Evolutionary conservation across 192 early-diverging fungal genomes (phyloP).

Genomic region (Backusella westeae): DNA sequence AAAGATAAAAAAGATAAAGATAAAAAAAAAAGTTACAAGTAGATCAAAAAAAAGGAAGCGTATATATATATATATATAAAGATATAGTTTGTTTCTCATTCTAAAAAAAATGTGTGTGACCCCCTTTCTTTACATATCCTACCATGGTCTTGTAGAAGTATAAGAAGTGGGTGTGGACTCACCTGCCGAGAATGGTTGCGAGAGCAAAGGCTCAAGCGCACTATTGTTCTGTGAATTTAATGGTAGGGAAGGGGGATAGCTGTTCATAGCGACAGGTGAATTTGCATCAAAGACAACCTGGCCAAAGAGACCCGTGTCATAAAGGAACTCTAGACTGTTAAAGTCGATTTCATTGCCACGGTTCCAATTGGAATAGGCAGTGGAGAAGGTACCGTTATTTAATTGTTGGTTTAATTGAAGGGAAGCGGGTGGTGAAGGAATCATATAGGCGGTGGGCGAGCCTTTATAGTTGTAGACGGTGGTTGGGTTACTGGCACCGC

Average conservation of each 20-base stretch:
- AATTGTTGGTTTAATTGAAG: not conserved
- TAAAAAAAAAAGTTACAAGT: not conserved
- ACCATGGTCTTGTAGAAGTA: slow-evolving; percentile 1
- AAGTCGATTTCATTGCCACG: slow-evolving; percentile 15
- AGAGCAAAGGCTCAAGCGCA: not conserved
- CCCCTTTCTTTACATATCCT: not conserved
- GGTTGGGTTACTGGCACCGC: not conserved
- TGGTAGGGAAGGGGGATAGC: not conserved
- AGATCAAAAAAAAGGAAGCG: not conserved
- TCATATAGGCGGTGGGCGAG: not conserved
- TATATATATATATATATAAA: not conserved
- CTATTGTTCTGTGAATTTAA: not conserved
- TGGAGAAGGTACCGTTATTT: not conserved
- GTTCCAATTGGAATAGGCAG: not conserved
- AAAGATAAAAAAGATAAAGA: not conserved
- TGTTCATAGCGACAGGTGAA: not conserved
- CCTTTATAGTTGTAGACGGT: not conserved
- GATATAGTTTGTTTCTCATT: not conserved
- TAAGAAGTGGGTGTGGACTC: not conserved
- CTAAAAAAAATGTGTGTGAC: not conserved
- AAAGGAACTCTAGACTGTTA: slow-evolving; percentile 32
- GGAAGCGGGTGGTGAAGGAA: not conserved
- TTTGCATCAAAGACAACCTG: slow-evolving; percentile 30
- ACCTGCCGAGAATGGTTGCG: not conserved
- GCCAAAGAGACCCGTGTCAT: slow-evolving; percentile 26